A percentile compares a stretch with the other conserved stretches of the same genome.
phyloP scores from a whole-genome alignment of 2,329 filamentous ascomycete genomes.

The Exophiala viscosa region DNA sequence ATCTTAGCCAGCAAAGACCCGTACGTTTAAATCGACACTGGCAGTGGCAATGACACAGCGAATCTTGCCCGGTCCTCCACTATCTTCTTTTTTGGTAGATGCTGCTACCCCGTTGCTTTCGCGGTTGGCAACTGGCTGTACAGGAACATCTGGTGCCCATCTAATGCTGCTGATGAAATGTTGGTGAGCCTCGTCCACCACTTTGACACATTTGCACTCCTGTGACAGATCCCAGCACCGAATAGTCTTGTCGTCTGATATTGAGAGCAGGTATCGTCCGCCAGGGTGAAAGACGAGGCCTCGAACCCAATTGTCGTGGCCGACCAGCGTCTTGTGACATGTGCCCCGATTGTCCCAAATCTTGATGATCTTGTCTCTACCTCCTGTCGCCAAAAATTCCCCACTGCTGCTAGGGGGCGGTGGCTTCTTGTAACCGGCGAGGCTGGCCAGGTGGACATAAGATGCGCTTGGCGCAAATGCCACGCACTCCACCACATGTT shows the following conservation, averaged over 20 bases:
- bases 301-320: conserved; percentile 93
- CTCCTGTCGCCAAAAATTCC: conserved; percentile 86
- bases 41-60: conserved; percentile 84
- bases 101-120: conserved; percentile 33
- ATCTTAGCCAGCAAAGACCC: conserved; percentile 62
- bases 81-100: conserved; percentile 48
- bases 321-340: conserved; percentile 75
- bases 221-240: conserved; percentile 91
- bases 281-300: conserved; percentile 84
- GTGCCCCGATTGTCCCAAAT: conserved; percentile 85
- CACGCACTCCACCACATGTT: conserved; percentile 82
- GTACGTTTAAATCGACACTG: conserved; percentile 74
- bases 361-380: conserved; percentile 84
- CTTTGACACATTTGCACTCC: conserved; percentile 85
- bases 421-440: conserved; percentile 80
- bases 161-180: conserved; percentile 83
- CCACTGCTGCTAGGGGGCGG: conserved; percentile 70
- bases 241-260: conserved; percentile 85
- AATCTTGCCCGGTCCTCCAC: conserved; percentile 59
- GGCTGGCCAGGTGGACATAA: conserved; percentile 70
- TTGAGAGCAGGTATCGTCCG: conserved; percentile 83
- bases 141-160: conserved; percentile 71
- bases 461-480: conserved; percentile 75
- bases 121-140: conserved; percentile 21
- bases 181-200: conserved; percentile 69